Percentiles rank a stretch among this genome's conserved stretches.
phyloP scores from a whole-genome alignment of 768 basidiomycete species.

The Glaciozyma antarctica region DNA sequence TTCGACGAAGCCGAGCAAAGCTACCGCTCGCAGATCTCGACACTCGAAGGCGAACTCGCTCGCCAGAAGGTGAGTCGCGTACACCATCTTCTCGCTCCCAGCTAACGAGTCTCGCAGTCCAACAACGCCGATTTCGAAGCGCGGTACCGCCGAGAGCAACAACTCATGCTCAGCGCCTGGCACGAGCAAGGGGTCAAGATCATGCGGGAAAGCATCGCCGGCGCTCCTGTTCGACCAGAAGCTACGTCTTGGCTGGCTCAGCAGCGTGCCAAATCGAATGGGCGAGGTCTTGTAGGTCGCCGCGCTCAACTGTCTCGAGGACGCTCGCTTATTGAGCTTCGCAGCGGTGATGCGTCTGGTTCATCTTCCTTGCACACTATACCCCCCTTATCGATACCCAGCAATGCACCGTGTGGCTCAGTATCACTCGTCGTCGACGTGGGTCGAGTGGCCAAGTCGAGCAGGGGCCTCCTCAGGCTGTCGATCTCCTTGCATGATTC shows the following conservation, averaged over 20 bases:
- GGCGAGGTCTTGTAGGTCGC: neutral
- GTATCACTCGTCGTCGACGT: too few relatives aligned
- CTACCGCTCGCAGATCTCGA: conserved; percentile 56
- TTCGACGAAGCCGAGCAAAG: conserved; percentile 65
- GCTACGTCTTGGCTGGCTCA: neutral
- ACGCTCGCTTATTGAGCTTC: too few relatives aligned
- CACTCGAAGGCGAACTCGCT: conserved; percentile 55
- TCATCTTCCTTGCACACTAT: too few relatives aligned
- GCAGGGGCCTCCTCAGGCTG: too few relatives aligned
- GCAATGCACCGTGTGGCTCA: too few relatives aligned
- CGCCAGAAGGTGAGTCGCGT: conserved; percentile 40
- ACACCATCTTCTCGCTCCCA: neutral
- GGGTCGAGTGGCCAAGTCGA: too few relatives aligned
- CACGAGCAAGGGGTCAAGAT: conserved; percentile 54
- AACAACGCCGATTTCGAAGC: conserved; percentile 48
- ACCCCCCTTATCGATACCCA: too few relatives aligned
- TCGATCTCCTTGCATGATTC: too few relatives aligned
- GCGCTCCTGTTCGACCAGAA: neutral
- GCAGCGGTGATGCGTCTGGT: too few relatives aligned
- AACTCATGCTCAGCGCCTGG: conserved; percentile 66
- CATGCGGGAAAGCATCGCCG: conserved; percentile 16
- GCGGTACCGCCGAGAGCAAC: conserved; percentile 65
- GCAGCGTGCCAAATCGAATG: neutral
- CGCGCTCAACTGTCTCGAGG: neutral
- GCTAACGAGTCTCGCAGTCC: neutral